phyloP scores from a whole-genome alignment of 345 rosid species.

The Mercurialis annua region DNA sequence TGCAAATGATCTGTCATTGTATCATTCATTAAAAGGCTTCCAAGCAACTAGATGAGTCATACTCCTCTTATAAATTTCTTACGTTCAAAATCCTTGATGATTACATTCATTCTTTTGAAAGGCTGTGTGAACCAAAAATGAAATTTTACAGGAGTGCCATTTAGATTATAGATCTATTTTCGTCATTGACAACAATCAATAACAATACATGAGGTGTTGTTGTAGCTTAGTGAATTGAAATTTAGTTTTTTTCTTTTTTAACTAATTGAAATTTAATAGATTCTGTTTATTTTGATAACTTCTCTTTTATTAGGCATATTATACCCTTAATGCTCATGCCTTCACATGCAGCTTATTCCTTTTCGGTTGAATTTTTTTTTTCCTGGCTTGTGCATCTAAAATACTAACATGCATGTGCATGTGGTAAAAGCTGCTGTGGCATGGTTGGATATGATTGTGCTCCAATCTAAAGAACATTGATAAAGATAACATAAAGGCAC shows the following conservation, averaged over 20 bases:
- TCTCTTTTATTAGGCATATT: no score
- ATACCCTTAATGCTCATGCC: conserved; percentile 2
- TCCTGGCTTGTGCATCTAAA: neutral
- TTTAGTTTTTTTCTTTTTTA: neutral
- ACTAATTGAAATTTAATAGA: neutral
- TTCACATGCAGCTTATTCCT: conserved; percentile 8
- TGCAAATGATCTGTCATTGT: neutral
- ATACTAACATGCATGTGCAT: conserved; percentile 6
- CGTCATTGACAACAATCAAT: neutral
- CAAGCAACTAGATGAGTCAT: neutral
- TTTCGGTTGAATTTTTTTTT: neutral
- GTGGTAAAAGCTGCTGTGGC: conserved; percentile 2
- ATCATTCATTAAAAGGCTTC: conserved; percentile 2
- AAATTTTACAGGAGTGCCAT: neutral
- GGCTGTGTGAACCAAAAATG: neutral
- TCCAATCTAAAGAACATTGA: neutral
- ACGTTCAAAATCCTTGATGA: neutral
- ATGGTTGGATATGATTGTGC: conserved; percentile 4
- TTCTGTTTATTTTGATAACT: neutral
- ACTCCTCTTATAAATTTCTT: neutral
- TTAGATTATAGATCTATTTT: neutral
- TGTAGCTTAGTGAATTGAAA: neutral
- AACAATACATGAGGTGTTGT: neutral
- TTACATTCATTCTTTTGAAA: conserved; percentile 2
- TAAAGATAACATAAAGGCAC: neutral